Evolutionary conservation across 768 basidiomycete species (phyloP).

Genomic region (Suillus weaverae): DNA sequence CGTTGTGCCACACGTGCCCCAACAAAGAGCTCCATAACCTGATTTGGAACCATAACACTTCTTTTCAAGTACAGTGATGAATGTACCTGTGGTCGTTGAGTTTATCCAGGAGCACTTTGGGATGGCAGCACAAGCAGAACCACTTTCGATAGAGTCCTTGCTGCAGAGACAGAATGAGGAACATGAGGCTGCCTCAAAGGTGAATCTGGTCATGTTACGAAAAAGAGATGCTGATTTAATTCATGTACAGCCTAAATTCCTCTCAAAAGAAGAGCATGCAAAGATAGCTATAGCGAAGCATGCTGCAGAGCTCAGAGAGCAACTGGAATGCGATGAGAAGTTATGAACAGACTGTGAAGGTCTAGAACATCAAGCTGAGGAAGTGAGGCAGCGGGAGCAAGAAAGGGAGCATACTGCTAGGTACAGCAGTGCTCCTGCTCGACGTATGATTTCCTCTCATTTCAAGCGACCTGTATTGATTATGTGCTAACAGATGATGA

Average conservation of each 20-base stretch:
- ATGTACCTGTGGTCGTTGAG: not conserved
- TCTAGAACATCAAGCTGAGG: constrained; percentile 77
- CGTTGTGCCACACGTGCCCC: constrained; percentile 21
- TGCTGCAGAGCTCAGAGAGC: constrained; percentile 74
- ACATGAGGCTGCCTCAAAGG: constrained; percentile 89
- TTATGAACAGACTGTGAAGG: constrained; percentile 60
- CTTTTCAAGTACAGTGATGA: constrained; percentile 15
- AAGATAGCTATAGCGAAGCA: constrained; percentile 87
- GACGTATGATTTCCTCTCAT: constrained; percentile 24
- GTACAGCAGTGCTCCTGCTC: constrained; percentile 45
- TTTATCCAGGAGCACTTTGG: constrained; percentile 7
- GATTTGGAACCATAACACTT: constrained; percentile 3
- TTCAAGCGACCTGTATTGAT: constrained; percentile 8
- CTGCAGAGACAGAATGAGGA: constrained; percentile 86
- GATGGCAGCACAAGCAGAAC: constrained; percentile 59
- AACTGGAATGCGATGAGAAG: constrained; percentile 65
- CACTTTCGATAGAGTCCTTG: constrained; percentile 86
- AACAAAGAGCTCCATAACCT: not conserved
- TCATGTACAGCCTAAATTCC: constrained; percentile 77
- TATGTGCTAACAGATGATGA: constrained; percentile 44
- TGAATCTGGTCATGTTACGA: constrained; percentile 28
- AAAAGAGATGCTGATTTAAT: constrained; percentile 2
- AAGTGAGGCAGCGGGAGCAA: constrained; percentile 54
- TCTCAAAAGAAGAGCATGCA: constrained; percentile 90
- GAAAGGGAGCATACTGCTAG: constrained; percentile 34